These are phyloP conservation scores for Magnusiomyces fungicola DNA, from an alignment of 1,139 yeast species.

Conservation along the genomic window DNA sequence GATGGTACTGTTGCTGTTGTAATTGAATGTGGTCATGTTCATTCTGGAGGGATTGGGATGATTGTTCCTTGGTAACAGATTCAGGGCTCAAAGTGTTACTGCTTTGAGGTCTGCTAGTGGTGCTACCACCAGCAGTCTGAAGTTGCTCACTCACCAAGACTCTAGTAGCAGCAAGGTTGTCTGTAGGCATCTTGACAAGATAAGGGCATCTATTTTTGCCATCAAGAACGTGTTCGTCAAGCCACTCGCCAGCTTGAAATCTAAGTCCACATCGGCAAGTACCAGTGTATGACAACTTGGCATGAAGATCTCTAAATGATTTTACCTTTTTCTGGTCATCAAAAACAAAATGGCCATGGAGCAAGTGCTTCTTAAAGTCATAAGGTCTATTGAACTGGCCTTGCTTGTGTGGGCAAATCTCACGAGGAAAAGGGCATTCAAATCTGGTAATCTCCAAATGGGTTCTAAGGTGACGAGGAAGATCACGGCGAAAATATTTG, in stretches of 20 bases:
- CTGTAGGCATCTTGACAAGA: constrained; percentile 8
- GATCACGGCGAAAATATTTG: constrained; percentile 51
- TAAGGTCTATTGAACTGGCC: constrained; percentile 63
- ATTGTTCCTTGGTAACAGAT: too few species aligned
- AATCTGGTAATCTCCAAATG: constrained; percentile 55
- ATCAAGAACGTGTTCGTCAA: constrained; percentile 46
- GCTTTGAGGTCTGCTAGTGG: too few species aligned
- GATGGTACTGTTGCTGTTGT: background rate
- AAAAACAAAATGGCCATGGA: constrained; percentile 55
- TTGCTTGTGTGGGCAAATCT: constrained; percentile 51
- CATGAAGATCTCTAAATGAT: constrained; percentile 45
- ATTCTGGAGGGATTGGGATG: too few species aligned
- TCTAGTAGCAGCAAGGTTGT: constrained; percentile 9
- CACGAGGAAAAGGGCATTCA: constrained; percentile 51
- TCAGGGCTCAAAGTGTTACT: too few species aligned
- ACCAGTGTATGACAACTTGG: constrained; percentile 48
- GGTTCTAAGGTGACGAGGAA: constrained; percentile 58
- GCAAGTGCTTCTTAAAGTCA: constrained; percentile 59
- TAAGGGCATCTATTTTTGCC: constrained; percentile 19
- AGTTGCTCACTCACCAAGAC: constrained; percentile 3
- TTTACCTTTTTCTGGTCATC: constrained; percentile 39
- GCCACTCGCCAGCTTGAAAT: constrained; percentile 49
- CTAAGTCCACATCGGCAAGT: constrained; percentile 51
- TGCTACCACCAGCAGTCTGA: background rate
- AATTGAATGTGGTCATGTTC: background rate